Evolutionary conservation across 2,329 filamentous ascomycete species (phyloP).

Genomic region (Fusarium pseudocircinatum): DNA sequence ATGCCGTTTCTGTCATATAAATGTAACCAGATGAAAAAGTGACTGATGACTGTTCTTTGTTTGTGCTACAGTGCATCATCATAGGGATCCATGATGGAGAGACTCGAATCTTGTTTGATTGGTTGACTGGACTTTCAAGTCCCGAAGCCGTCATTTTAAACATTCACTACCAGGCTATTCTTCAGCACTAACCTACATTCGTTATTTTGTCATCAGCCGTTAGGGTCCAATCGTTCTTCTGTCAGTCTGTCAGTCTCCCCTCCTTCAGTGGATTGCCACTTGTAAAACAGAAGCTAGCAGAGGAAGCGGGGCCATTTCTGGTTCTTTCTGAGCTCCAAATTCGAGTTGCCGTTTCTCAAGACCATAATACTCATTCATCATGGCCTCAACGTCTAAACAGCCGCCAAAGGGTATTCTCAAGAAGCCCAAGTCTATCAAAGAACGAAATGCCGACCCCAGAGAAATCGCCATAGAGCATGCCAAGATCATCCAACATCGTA

Average conservation of each 20-base stretch:
- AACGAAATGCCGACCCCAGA: conserved; percentile 53
- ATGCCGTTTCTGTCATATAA: conserved; percentile 1
- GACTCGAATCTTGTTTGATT: conserved; percentile 1
- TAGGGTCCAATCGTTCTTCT: neutral
- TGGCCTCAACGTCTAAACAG: conserved; percentile 46
- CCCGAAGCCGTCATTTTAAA: neutral
- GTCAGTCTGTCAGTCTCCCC: neutral
- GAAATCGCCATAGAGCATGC: conserved; percentile 85
- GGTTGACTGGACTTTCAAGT: neutral
- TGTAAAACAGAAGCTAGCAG: conserved; percentile 5
- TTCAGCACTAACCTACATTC: neutral
- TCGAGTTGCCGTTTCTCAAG: neutral
- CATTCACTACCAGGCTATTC: neutral
- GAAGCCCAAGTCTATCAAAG: conserved; percentile 51
- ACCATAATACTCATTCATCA: conserved; percentile 8
- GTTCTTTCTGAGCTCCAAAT: conserved; percentile 1
- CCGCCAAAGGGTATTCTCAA: conserved; percentile 69
- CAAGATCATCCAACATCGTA: conserved; percentile 81
- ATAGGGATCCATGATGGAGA: conserved; percentile 21
- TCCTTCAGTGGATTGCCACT: conserved; percentile 15
- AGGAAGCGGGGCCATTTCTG: neutral
- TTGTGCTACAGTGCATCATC: conserved; percentile 27
- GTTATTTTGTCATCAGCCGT: neutral
- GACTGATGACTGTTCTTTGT: neutral
- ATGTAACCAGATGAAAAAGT: neutral